These are phyloP conservation scores for Exophiala sp. DNA, from an alignment of 2,329 filamentous ascomycete genomes.

Conservation along the genomic window DNA sequence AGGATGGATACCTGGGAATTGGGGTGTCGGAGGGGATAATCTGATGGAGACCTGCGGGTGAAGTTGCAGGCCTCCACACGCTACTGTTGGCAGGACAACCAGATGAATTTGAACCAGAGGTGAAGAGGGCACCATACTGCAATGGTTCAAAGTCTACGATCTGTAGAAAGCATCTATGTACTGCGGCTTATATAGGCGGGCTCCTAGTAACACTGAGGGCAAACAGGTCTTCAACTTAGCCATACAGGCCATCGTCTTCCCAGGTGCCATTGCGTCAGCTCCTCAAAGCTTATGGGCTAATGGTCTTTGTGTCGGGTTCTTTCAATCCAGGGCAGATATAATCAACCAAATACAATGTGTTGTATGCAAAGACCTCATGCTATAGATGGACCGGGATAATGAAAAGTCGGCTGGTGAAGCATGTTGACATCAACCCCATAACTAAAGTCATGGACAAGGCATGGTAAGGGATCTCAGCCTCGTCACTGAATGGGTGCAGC, in stretches of 20 bases:
- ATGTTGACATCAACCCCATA: neutral
- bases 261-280: slow-evolving; percentile 3
- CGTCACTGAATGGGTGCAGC: neutral
- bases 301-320: neutral
- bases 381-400: neutral
- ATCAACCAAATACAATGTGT: neutral
- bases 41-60: neutral
- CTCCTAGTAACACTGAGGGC: neutral
- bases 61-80: slow-evolving; percentile 3
- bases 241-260: too few species aligned
- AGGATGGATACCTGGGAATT: slow-evolving; percentile 4
- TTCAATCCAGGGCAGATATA: neutral
- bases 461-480: neutral
- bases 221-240: slow-evolving; percentile 7
- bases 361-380: neutral
- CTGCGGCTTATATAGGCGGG: neutral
- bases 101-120: neutral
- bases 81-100: slow-evolving; percentile 14
- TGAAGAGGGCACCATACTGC: neutral
- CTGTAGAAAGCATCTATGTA: neutral
- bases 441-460: neutral
- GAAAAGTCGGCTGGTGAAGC: neutral
- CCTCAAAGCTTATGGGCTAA: neutral
- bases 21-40: neutral
- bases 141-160: too few species aligned